These are phyloP conservation scores for Trametes coccinea DNA, from an alignment of 768 basidiomycete species.

Conservation along the genomic window DNA sequence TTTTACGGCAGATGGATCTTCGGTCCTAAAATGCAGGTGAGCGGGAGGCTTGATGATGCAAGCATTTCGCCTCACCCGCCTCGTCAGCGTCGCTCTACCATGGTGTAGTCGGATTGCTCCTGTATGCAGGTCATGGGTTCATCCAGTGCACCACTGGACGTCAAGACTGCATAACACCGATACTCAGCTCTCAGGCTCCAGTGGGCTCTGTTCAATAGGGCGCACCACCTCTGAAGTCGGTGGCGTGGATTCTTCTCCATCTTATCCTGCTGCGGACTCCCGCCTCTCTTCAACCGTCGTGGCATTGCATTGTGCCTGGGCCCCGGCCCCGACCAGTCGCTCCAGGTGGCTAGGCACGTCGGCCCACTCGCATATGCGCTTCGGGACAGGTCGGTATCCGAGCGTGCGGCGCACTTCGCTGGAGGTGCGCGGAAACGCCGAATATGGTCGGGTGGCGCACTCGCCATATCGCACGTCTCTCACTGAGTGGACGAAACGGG, in stretches of 20 bases:
- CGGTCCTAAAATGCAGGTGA: no score
- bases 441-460: neutral
- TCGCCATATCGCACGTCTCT: neutral
- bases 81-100: no score
- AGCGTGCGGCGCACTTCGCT: neutral
- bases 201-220: no score
- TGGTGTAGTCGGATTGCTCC: no score
- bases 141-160: no score
- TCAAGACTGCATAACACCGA: no score
- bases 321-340: neutral
- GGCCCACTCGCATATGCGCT: neutral
- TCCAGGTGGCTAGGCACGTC: constrained; percentile 1
- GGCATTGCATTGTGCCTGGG: constrained; percentile 4
- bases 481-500: neutral
- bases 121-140: no score
- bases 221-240: constrained; percentile 3
- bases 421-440: neutral
- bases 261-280: neutral
- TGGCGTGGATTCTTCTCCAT: neutral
- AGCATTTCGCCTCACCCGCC: no score
- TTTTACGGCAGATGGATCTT: no score
- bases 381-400: neutral
- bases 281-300: neutral
- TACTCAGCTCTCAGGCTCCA: no score
- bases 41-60: no score